Evolutionary conservation across 129 eudicot genomes (phyloP).

Genomic region (Heracleum sosnowskyi): DNA sequence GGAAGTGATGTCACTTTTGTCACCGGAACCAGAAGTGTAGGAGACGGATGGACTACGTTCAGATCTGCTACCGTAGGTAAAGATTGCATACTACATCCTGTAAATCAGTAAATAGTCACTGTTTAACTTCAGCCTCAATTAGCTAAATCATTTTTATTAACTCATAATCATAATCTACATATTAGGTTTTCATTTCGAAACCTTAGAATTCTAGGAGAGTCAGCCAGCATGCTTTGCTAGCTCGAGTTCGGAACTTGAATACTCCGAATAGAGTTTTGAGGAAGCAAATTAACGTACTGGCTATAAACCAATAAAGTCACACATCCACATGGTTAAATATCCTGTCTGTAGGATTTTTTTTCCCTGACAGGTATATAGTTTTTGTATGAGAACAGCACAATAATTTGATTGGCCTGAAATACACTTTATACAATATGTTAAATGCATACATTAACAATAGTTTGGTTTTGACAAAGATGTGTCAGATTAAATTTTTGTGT

Average conservation of each 20-base stretch:
- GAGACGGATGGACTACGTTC: conserved; percentile 86
- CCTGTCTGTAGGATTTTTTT: neutral
- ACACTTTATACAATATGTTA: neutral
- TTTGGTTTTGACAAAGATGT: neutral
- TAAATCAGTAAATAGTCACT: neutral
- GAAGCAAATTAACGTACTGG: neutral
- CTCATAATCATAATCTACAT: no score
- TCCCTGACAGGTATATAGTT: neutral
- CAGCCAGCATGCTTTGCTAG: neutral
- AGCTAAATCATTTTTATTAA: neutral
- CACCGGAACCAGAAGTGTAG: conserved; percentile 54
- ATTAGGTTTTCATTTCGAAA: neutral
- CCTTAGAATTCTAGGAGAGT: neutral
- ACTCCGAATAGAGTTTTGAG: neutral
- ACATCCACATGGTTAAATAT: neutral
- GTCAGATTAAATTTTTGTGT: neutral
- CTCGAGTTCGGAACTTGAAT: neutral
- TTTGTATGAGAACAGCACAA: neutral
- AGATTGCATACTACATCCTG: neutral
- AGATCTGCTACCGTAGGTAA: conserved; percentile 92
- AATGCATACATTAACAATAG: neutral
- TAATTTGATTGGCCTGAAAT: neutral
- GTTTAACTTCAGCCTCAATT: neutral
- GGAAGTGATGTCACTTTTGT: conserved; percentile 67
- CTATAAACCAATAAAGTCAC: neutral